Percentiles rank a stretch among this genome's conserved stretches.
Conservation (phyloP, 345 rosid species). For the rapeseed (Brassica napus) region Da-Ae NC_063452.1:60215001-60215500, state of each 20-base stretch:
- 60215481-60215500: background rate
- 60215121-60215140: conserved; percentile 92
- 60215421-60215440: conserved; percentile 93
- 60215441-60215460: conserved; percentile 5
- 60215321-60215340: conserved; percentile 42
- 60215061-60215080: conserved; percentile 68
- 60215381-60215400: conserved; percentile 65
- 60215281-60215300: conserved; percentile 99
- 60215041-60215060: conserved; percentile 47
- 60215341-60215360: conserved; percentile 54
- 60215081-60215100: conserved; percentile 76
- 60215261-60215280: conserved; percentile 28
- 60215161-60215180: conserved; percentile 88
- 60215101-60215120: conserved; percentile 59
- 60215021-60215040: conserved; percentile 71
- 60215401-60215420: conserved; percentile 83
- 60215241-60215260: background rate
- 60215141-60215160: conserved; percentile 61
- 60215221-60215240: background rate
- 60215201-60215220: background rate
- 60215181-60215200: conserved; percentile 52
- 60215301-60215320: conserved; percentile 81
- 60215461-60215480: background rate
- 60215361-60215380: conserved; percentile 58
- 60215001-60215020: conserved; percentile 69